Base-by-base conservation (phyloP, 2,329 filamentous ascomycete species). In the Pseudodiploospora longispora region DNA sequence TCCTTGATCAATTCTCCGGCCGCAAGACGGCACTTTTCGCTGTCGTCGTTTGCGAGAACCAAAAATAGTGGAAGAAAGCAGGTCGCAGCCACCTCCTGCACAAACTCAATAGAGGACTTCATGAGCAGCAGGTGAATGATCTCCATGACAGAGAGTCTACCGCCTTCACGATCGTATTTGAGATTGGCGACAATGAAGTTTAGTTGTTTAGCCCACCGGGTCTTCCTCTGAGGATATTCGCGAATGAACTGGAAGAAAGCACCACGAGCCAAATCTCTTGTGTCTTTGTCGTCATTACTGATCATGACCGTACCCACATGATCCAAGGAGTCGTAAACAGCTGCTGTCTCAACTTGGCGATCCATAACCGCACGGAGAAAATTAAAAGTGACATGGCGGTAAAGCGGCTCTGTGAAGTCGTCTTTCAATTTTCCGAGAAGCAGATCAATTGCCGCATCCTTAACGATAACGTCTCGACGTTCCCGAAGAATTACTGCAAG, bases 231-330 rank as follows among this genome's bases (percentile, higher is more conserved):
- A 0, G 93, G 91, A 58, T 96, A 98, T 43, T 96, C 89, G 52
- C 90, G 80, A 44, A 98, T 70, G 67, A 98, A 98, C 53, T 96
- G 88, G 63, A 95, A 85, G 64, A 94, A 98, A 10, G 88, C 85
- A 19, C 88, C 88, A 45, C 93, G 78, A 10, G 91, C 90, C 33
- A 95, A 72, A 60, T 96, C 88, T 42, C 93, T 80, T 3, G 91
- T 91, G 51, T 85, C 82, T 54, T 85, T 85, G 54, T 94, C 90
- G 50, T 95, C 87, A 59, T 97, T 97, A 37, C 86, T 95, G 45
- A 98, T 85, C 90, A 97, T 97, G 61, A 96, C 85, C 4, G 79
- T 83, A 38, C 88, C 87, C 30, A 95, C 83, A 55, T 89, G 83
- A 60, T 98, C 93, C 50, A 96, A 77, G 6, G 85, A 83, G 58